Evolutionary conservation across 306 rosid species (phyloP).

Genomic region (Cucurbita argyrosperma): DNA sequence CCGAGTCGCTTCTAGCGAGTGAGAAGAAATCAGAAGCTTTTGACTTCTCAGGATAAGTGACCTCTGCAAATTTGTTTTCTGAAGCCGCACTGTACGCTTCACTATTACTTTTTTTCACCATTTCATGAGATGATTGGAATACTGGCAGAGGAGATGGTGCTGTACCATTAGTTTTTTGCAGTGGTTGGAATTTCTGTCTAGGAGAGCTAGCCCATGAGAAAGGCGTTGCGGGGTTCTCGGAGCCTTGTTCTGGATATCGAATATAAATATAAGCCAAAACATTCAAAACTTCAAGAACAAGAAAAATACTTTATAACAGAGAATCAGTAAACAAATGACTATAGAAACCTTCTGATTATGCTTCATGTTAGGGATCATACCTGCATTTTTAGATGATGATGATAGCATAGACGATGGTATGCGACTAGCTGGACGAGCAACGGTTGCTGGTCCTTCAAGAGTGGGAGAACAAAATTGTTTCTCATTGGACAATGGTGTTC

Average conservation of each 20-base stretch:
- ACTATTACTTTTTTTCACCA: slow-evolving; percentile 11
- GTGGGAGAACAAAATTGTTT: slow-evolving; percentile 17
- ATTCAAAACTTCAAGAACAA: slow-evolving; percentile 8
- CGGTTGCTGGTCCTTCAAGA: slow-evolving; percentile 26
- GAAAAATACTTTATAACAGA: background rate
- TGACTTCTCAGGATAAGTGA: slow-evolving; percentile 10
- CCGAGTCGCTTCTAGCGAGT: slow-evolving; percentile 22
- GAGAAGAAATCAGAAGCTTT: slow-evolving; percentile 21
- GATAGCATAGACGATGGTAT: slow-evolving; percentile 22
- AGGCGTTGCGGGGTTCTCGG: slow-evolving; percentile 25
- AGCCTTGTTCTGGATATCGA: slow-evolving; percentile 16
- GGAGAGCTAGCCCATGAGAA: slow-evolving; percentile 17
- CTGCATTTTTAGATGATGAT: slow-evolving; percentile 27
- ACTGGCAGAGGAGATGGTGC: slow-evolving; percentile 15
- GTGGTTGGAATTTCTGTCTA: slow-evolving; percentile 21
- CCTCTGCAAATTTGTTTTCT: slow-evolving; percentile 15
- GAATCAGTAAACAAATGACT: background rate
- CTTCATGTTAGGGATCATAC: slow-evolving; percentile 9
- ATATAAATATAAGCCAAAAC: slow-evolving; percentile 20
- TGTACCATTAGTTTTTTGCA: slow-evolving; percentile 18
- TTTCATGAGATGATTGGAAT: slow-evolving; percentile 20
- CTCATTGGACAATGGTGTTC: slow-evolving; percentile 24
- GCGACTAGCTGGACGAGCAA: slow-evolving; percentile 19
- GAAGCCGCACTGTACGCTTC: slow-evolving; percentile 15
- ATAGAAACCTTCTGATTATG: background rate